These are phyloP conservation scores for Diddensiella transvaalensis DNA, from an alignment of 805 yeast species.

Conservation along the genomic window DNA sequence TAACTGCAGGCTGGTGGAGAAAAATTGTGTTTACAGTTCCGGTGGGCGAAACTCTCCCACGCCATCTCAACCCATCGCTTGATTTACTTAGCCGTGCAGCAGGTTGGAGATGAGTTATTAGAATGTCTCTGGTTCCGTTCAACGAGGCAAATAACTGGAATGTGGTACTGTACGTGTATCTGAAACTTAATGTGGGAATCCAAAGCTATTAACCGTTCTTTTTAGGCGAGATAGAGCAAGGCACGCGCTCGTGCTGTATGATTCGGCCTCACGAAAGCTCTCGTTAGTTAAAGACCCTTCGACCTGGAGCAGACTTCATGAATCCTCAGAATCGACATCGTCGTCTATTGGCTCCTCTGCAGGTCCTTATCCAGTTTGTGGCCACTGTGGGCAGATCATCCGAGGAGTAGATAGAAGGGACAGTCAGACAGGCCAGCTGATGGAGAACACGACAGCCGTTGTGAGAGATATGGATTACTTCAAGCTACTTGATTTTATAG, in stretches of 20 bases:
- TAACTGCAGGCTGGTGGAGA: too few species aligned
- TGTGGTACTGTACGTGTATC: constrained; percentile 18
- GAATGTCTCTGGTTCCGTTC: constrained; percentile 18
- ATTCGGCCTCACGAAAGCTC: constrained; percentile 15
- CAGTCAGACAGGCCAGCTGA: neutral
- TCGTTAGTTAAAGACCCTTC: constrained; percentile 18
- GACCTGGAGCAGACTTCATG: neutral
- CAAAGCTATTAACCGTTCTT: neutral
- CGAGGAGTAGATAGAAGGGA: neutral
- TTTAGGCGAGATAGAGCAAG: constrained; percentile 15
- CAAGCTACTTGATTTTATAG: constrained; percentile 17
- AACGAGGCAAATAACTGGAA: constrained; percentile 16
- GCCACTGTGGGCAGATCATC: constrained; percentile 19
- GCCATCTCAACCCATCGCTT: too few species aligned
- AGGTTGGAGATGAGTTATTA: too few species aligned
- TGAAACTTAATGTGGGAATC: neutral
- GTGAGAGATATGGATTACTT: constrained; percentile 20
- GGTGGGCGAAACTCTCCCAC: too few species aligned
- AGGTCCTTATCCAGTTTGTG: constrained; percentile 6
- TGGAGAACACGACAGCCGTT: neutral
- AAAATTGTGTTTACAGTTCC: too few species aligned
- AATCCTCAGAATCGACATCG: neutral
- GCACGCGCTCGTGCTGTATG: constrained; percentile 21
- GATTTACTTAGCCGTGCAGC: too few species aligned
- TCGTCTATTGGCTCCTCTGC: neutral